A percentile compares a stretch with the other conserved stretches of the same genome.
Evolutionary conservation across 441 rosid genomes (phyloP).

Genomic region (Macaranga tanarius): DNA sequence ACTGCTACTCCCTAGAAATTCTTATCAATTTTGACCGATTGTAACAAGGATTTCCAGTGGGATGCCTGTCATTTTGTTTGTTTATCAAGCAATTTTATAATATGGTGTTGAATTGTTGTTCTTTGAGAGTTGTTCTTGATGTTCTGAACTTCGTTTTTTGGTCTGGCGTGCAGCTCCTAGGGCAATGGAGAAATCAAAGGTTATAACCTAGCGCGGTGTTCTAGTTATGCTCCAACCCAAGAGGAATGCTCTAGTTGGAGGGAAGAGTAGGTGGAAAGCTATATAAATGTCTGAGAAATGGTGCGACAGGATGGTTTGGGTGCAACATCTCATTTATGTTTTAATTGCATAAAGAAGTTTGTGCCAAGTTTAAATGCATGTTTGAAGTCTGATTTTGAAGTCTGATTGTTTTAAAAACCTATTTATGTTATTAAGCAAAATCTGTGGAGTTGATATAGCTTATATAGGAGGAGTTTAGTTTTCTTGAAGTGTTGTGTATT

Average conservation of each 20-base stretch:
- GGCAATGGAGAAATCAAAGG: constrained; percentile 52
- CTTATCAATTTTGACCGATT: background rate
- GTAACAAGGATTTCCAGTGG: background rate
- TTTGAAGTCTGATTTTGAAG: constrained; percentile 23
- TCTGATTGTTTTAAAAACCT: constrained; percentile 26
- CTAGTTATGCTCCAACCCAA: background rate
- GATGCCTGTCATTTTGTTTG: background rate
- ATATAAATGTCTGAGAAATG: background rate
- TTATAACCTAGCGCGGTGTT: constrained; percentile 24
- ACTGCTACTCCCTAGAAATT: background rate
- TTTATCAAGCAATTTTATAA: too few relatives aligned
- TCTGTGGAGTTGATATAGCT: constrained; percentile 15
- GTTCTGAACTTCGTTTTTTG: constrained; percentile 11
- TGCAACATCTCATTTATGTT: constrained; percentile 18
- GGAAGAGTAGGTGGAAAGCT: constrained; percentile 7
- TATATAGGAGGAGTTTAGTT: constrained; percentile 14
- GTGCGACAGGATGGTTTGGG: background rate
- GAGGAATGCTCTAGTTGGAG: background rate
- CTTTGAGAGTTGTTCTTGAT: background rate
- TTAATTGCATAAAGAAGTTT: constrained; percentile 23
- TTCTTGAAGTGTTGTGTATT: constrained; percentile 9
- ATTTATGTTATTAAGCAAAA: constrained; percentile 8
- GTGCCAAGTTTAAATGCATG: constrained; percentile 19
- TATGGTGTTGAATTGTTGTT: background rate
- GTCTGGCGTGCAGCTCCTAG: constrained; percentile 49